Evolutionary conservation across 2,329 filamentous ascomycete species (phyloP), one percentile per base, ranked within the genome.

Genomic region (Huntiella moniliformis): DNA sequence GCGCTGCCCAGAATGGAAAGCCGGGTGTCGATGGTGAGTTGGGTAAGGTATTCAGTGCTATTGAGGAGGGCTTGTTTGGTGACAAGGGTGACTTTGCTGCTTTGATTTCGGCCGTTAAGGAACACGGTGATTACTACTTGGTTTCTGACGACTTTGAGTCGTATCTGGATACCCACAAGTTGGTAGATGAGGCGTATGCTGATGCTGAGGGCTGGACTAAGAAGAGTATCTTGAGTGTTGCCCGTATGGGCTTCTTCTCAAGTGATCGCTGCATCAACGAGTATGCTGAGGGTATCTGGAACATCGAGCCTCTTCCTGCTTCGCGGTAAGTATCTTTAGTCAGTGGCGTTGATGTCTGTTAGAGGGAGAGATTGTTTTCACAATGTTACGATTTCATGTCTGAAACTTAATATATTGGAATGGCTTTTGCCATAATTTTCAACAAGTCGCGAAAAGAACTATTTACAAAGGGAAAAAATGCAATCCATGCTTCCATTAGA

Each of bases 211-310:
- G 83, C 56, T 98, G 91, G 91, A 65, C 92, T 49, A 80, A 76
- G 51, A 95, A 95, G 73, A 80, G 74, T 52, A 96, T 98, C 57
- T 78, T 74, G 37, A 82, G 82, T 49, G 91, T 98, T 13, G 73
- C 85, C 5, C 71, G 87, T 36, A 98, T 98, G 91, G 91, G 88
- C 34, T 96, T 96, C 74, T 96, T 96, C 68, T 87, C 78, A 54
- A 88, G 82, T 52, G 88, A 96, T 61, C 74, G 88, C 35, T 94
- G 88, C 64, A 95, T 96, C 61, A 84, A 88, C 56, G 87, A 95
- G 69, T 98, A 98, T 64, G 91, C 91, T 0, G 88, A 98, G 61
- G 78, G 72, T 52, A 95, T 98, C 60, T 98, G 91, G 91, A 96
- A 96, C 58, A 69, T 94, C 35, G 88, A 96, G 67, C 87, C 88